phyloP scores from a whole-genome alignment of 2,329 filamentous ascomycete genomes.

The Colletotrichum melonis region DNA sequence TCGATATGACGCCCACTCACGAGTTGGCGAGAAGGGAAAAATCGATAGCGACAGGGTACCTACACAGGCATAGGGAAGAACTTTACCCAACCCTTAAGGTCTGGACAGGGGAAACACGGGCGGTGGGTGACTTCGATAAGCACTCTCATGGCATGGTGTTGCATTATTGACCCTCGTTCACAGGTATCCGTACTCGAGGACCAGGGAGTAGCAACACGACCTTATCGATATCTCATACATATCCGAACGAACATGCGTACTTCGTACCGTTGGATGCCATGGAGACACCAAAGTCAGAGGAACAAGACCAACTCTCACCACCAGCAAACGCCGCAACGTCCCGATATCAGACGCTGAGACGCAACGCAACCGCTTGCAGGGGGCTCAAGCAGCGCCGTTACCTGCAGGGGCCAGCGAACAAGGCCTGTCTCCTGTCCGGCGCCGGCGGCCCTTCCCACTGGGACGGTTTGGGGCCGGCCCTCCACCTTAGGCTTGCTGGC shows the following conservation, averaged over 20 bases:
- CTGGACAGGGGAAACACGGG: neutral
- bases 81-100: neutral
- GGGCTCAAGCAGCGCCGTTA: neutral
- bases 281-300: neutral
- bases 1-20: neutral
- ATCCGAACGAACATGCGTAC: too few species aligned
- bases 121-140: neutral
- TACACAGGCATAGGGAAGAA: neutral
- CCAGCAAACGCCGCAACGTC: neutral
- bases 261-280: neutral
- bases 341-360: constrained; percentile 7
- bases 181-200: neutral
- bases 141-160: neutral
- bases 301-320: neutral
- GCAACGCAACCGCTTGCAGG: constrained; percentile 15
- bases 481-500: neutral
- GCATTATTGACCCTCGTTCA: neutral
- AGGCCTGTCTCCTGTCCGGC: neutral
- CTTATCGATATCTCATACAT: neutral
- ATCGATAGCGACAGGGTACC: neutral
- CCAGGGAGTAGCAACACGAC: neutral
- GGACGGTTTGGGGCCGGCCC: neutral
- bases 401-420: neutral
- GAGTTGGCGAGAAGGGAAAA: neutral
- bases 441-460: constrained; percentile 17